Conservation (phyloP, 805 yeast species). For the Ogataea ramenticola region DNA sequence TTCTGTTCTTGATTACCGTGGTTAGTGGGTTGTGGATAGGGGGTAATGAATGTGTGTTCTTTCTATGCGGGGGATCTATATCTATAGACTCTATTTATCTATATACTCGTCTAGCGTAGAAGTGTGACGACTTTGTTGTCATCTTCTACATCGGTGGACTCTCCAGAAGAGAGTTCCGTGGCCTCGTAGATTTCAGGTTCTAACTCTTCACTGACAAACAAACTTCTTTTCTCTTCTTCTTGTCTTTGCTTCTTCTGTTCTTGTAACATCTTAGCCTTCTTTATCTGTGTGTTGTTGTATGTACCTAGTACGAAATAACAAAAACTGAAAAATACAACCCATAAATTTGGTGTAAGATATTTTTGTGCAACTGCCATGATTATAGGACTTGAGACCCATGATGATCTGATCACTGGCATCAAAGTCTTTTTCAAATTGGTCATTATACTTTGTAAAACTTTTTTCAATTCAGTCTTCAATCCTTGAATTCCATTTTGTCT, state of each 20-base stretch:
- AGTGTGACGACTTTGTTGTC: not conserved
- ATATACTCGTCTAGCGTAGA: no score
- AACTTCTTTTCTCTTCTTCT: not conserved
- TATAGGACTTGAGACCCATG: slow-evolving; percentile 47
- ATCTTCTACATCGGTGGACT: not conserved
- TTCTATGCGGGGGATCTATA: no score
- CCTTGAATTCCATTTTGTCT: slow-evolving; percentile 5
- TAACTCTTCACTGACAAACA: not conserved
- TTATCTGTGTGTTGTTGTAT: slow-evolving; percentile 39
- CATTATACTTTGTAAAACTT: slow-evolving; percentile 13
- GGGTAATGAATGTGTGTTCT: no score
- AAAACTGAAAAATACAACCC: slow-evolving; percentile 58
- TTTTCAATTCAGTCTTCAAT: slow-evolving; percentile 9
- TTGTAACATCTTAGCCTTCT: not conserved
- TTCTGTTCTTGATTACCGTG: no score
- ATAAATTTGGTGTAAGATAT: slow-evolving; percentile 46
- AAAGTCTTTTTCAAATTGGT: slow-evolving; percentile 36
- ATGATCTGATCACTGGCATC: slow-evolving; percentile 38
- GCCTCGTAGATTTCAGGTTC: not conserved
- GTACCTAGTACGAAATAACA: slow-evolving; percentile 58
- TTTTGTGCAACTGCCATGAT: slow-evolving; percentile 51
- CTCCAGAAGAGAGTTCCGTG: not conserved
- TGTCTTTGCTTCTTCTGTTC: no score
- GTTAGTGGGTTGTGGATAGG: no score
- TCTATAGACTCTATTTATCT: no score